Base-by-base conservation (phyloP, 2,329 filamentous ascomycete species). In the Xylariaceae sp. region DNA sequence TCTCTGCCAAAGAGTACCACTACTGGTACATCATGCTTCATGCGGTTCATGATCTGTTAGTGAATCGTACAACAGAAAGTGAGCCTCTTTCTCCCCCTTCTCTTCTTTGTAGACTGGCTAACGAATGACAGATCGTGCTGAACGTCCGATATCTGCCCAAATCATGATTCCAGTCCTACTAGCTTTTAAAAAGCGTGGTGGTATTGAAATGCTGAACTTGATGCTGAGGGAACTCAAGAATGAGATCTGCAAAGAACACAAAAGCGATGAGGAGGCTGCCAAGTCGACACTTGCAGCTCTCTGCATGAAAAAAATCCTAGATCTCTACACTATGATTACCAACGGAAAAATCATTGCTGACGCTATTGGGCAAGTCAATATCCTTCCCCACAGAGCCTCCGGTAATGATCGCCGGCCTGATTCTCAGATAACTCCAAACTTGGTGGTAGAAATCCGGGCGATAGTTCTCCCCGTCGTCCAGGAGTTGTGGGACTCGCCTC, bases 11-110 rank as follows among this genome's bases (percentile, higher is more conserved):
- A 52, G 81, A 87, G 56, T 86, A 88, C 58, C 82, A 86, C 21
- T 93, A 93, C 61, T 88, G 87, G 74, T 86, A 92, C 48, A 82
- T 90, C 44, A 85, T 90, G 63, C 70, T 95, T 16, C 84, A 88
- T 45, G 84, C 85, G 0, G 72, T 94, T 44, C 83, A 86, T 32
- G 85, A 91, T 60, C 79, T 94, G 65, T 70, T 95, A 49, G 80
- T 93, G 50, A 89, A 95, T 59, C 76, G 77, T 66, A 68, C 67
- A 60, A 61, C 52, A 37, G 50, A 56, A 23, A 47, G 54, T 58
- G 44, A 45, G 40, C 50, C 17, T 8, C 17, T 45, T 22, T 44
- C 40, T 52, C 17, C 25, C 11, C 23, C 12, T 29, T 8, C 37
- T 54, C 37, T 42, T n/a, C 5, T 23, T 43, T 54, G 25, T 54